Evolutionary conservation across 139 green algal species (phyloP).

Genomic region (Chlamydomonas applanata): DNA sequence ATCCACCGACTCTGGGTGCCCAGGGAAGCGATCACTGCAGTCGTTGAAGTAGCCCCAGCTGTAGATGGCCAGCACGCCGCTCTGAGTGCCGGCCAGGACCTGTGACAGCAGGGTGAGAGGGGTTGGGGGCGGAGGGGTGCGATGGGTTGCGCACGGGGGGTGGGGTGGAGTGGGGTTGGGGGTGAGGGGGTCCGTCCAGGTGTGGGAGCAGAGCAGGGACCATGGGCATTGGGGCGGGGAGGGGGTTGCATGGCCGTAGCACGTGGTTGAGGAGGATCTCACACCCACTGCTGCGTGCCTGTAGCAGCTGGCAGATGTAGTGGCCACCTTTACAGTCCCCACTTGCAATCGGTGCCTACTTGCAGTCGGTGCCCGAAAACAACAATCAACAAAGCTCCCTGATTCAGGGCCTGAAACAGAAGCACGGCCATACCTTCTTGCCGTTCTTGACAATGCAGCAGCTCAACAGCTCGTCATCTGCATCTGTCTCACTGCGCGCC

Average conservation of each 20-base stretch:
- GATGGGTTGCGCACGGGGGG: not conserved
- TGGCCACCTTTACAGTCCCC: too few species aligned
- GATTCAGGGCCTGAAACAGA: too few species aligned
- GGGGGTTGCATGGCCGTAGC: too few species aligned
- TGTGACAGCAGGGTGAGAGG: not conserved
- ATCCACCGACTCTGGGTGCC: slow-evolving; percentile 76
- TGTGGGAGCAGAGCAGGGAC: too few species aligned
- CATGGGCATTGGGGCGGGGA: too few species aligned
- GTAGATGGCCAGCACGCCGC: slow-evolving; percentile 77
- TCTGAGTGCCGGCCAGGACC: slow-evolving; percentile 65
- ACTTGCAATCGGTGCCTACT: too few species aligned
- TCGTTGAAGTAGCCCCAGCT: slow-evolving; percentile 90
- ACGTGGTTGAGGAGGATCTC: too few species aligned
- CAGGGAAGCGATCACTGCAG: slow-evolving; percentile 76
- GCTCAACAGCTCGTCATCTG: slow-evolving; percentile 91
- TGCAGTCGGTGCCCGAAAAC: too few species aligned
- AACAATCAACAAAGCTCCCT: too few species aligned
- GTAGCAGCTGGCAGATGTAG: too few species aligned
- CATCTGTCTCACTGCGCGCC: slow-evolving; percentile 66
- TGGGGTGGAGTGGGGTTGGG: too few species aligned
- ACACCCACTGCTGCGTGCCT: too few species aligned
- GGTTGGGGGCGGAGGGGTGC: not conserved
- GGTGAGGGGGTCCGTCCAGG: slow-evolving; percentile 43
- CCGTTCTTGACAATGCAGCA: slow-evolving; percentile 67
- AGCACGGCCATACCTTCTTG: slow-evolving; percentile 53